phyloP scores from a whole-genome alignment of 441 rosid species.

The Gossypium aridum region DNA sequence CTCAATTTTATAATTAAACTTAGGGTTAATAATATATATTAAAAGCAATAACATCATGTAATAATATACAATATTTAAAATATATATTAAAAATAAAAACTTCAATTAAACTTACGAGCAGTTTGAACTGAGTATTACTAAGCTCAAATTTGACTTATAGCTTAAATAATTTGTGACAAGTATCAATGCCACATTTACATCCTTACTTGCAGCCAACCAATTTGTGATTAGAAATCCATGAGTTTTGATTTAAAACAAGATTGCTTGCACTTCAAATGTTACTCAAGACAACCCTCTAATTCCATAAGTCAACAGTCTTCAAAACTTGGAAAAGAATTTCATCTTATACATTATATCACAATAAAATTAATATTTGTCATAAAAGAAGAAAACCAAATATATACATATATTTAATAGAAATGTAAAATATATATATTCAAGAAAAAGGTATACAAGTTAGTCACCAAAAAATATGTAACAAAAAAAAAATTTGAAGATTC shows the following conservation, averaged over 20 bases:
- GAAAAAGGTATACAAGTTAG: constrained; percentile 3
- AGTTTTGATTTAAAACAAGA: not conserved
- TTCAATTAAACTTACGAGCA: too few relatives aligned
- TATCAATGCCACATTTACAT: too few relatives aligned
- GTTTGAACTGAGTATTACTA: too few relatives aligned
- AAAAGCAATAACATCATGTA: too few relatives aligned
- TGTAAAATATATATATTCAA: not conserved
- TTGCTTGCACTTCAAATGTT: not conserved
- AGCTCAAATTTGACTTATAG: too few relatives aligned
- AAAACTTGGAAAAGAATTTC: not conserved
- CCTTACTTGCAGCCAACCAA: not conserved
- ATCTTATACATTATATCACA: not conserved
- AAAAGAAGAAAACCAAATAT: constrained; percentile 6
- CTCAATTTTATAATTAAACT: too few relatives aligned
- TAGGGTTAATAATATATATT: too few relatives aligned
- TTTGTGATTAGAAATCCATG: not conserved
- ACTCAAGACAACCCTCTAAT: too few relatives aligned
- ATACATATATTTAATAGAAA: constrained; percentile 9
- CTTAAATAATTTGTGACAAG: too few relatives aligned
- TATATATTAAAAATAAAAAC: too few relatives aligned
- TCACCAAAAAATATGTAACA: not conserved
- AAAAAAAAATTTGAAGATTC: constrained; percentile 19
- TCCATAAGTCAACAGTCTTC: too few relatives aligned
- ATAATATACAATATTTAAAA: too few relatives aligned
- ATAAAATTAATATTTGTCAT: not conserved